Base-by-base conservation (phyloP, 805 yeast genomes). In the Candida broadrunensis region DNA sequence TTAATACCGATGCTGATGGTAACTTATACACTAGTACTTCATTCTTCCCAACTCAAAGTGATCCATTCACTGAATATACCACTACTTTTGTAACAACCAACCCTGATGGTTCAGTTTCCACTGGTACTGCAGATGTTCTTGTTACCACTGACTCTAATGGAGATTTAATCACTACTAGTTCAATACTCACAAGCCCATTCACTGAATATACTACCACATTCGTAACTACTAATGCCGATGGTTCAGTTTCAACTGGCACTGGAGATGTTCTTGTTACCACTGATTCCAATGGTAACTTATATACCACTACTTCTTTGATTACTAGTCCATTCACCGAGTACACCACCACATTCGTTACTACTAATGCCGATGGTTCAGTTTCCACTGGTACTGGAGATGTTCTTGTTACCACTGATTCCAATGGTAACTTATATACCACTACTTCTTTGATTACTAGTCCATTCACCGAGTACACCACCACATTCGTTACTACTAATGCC, bases 181-280 rank as follows among this genome's bases (percentile, higher is more conserved):
- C 32, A 7, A 12, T 26, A 3, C 19, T 6, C 20, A 9, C 18
- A 24, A 32, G 4, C 25, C 25, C 9, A n/a, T 7, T 11, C 11
- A 32, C 35, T 32, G 14, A 6, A 7, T 32, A 32, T 24, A 26
- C 41, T 19, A 44, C 48, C 8, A 33, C 44, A 1, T 32, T 37
- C 20, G 39, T 43, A 1, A 39, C 43, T 25, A 36, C 47, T 19
- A 46, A 39, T 15, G 14, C 37, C 23, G 44, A 33, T 15, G 47
- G 50, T 16, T 37, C 34, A n/a, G 39, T 43, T 11, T 39, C 41
- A 8, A 52, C 55, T 11, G 46, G 46, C 13, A 40, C 54, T 2
- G 54, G 51, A 32, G 52, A 35, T n/a, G 49, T 46, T 29, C 19
- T 36, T 17, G 43, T 45, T 3, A 38, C 43, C 1, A 43, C 49